phyloP scores from a whole-genome alignment of 768 basidiomycete species.

The Lentinus brumalis region DNA sequence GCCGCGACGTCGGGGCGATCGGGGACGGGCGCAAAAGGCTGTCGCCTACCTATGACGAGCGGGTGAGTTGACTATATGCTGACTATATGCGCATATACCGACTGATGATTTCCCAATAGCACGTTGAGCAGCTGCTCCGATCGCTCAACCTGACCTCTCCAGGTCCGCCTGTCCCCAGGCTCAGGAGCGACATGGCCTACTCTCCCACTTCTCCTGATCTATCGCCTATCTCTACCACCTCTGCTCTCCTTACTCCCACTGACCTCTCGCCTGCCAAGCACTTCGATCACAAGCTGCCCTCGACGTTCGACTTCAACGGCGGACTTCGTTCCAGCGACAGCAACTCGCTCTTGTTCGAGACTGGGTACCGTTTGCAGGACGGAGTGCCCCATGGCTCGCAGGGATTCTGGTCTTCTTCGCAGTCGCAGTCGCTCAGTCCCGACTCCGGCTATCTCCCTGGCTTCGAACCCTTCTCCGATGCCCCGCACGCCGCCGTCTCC shows the following conservation, averaged over 20 bases:
- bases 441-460: conserved; percentile 37
- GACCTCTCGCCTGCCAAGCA: conserved; percentile 69
- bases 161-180: conserved; percentile 47
- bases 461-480: conserved; percentile 58
- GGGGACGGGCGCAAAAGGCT: conserved; percentile 77
- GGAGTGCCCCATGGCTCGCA: not conserved
- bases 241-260: conserved; percentile 72
- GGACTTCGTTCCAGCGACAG: conserved; percentile 31
- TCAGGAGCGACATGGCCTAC: conserved; percentile 44
- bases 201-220: conserved; percentile 60
- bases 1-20: conserved; percentile 66
- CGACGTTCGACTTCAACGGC: conserved; percentile 49
- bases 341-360: conserved; percentile 47
- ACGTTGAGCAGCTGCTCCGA: conserved; percentile 80
- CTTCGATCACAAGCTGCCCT: conserved; percentile 58
- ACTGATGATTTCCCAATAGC: conserved; percentile 42
- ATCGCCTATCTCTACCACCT: conserved; percentile 72
- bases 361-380: conserved; percentile 35
- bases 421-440: not conserved
- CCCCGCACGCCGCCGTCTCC: conserved; percentile 34
- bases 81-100: conserved; percentile 23
- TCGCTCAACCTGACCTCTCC: conserved; percentile 82
- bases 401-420: not conserved
- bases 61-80: conserved; percentile 39
- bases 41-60: conserved; percentile 57